Conservation (phyloP, 192 early-diverging fungal species). For the Backusella mclennaniae region DNA sequence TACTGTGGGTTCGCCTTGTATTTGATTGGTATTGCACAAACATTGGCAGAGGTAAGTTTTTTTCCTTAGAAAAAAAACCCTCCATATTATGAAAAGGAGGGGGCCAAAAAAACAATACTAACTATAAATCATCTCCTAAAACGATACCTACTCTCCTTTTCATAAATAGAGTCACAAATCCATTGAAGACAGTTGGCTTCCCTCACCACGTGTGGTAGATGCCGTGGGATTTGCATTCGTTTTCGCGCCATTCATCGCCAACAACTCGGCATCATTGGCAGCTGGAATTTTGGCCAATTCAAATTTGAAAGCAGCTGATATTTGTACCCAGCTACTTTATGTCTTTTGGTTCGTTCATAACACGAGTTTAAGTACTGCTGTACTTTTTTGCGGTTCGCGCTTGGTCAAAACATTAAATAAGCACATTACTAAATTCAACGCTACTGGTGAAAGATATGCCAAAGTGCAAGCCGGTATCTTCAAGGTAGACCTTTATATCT, state of each 20-base stretch:
- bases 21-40: slow-evolving; percentile 32
- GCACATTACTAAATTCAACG: slow-evolving; percentile 17
- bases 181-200: slow-evolving; percentile 22
- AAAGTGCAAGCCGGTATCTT: slow-evolving; percentile 24
- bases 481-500: neutral
- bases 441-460: slow-evolving; percentile 17
- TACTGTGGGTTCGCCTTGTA: slow-evolving; percentile 24
- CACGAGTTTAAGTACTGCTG: slow-evolving; percentile 7
- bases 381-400: slow-evolving; percentile 22
- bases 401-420: slow-evolving; percentile 11
- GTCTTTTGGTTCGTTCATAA: slow-evolving; percentile 30
- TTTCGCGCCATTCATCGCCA: slow-evolving; percentile 13
- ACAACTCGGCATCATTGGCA: slow-evolving; percentile 21
- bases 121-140: neutral
- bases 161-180: slow-evolving; percentile 26
- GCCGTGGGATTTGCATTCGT: slow-evolving; percentile 16
- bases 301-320: slow-evolving; percentile 5
- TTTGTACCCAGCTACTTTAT: slow-evolving; percentile 26
- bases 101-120: neutral
- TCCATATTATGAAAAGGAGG: neutral
- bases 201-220: slow-evolving; percentile 24
- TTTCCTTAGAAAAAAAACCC: neutral
- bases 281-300: slow-evolving; percentile 19
- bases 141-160: neutral
- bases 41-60: slow-evolving; percentile 24